Evolutionary conservation across 2,329 filamentous ascomycete genomes (phyloP).

Genomic region (Xylaria sp.): DNA sequence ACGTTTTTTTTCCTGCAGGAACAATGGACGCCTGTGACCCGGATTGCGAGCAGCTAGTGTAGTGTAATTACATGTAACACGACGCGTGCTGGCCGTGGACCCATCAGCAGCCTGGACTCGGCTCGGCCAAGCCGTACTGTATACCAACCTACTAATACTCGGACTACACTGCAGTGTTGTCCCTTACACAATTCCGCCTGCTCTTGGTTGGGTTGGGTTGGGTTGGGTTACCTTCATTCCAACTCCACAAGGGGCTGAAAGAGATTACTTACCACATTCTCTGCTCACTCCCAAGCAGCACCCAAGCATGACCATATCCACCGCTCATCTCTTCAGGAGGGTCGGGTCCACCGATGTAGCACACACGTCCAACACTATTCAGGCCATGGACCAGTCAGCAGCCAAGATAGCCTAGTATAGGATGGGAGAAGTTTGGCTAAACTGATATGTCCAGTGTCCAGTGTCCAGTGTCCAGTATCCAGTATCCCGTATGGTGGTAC

Average conservation of each 20-base stretch:
- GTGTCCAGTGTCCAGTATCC: too few species aligned
- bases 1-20: not conserved
- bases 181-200: too few species aligned
- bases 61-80: too few species aligned
- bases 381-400: not conserved
- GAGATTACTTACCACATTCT: conserved; percentile 19
- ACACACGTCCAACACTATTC: not conserved
- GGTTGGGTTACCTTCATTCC: not conserved
- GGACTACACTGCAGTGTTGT: too few species aligned
- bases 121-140: not conserved
- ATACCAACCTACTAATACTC: too few species aligned
- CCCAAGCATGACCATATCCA: conserved; percentile 16
- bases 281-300: not conserved
- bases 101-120: too few species aligned
- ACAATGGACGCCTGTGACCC: not conserved
- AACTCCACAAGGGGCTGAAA: not conserved
- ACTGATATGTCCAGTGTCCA: not conserved
- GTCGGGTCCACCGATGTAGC: conserved; percentile 23
- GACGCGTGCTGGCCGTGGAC: not conserved
- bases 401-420: not conserved
- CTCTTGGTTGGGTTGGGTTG: too few species aligned
- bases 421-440: not conserved
- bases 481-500: too few species aligned
- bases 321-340: conserved; percentile 26
- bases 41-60: too few species aligned